These are phyloP conservation scores for Acer yangbiense DNA, from an alignment of 345 rosid species.

Conservation along the genomic window DNA sequence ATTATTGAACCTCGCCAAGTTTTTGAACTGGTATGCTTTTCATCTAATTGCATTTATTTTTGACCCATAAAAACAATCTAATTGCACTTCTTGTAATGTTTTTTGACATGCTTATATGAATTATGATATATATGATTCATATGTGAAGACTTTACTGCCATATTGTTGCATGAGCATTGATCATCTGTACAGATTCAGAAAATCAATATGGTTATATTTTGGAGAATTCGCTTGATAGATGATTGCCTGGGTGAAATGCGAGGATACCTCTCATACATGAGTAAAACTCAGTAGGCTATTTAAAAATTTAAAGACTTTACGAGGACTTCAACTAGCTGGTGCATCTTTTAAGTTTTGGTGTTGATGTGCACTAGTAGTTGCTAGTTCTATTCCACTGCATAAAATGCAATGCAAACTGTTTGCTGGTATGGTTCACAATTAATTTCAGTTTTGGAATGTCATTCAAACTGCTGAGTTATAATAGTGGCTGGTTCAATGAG, in stretches of 20 bases:
- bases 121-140: slow-evolving; percentile 17
- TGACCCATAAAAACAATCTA: neutral
- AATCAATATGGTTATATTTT: neutral
- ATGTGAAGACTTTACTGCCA: slow-evolving; percentile 16
- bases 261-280: neutral
- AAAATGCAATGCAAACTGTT: no score
- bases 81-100: neutral
- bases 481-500: no score
- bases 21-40: slow-evolving; percentile 82
- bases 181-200: neutral
- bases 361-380: neutral
- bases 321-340: neutral
- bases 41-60: slow-evolving; percentile 2
- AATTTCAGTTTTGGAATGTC: no score
- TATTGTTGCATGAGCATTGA: neutral
- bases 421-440: no score
- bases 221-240: slow-evolving; percentile 8
- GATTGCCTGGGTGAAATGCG: neutral
- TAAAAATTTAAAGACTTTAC: no score
- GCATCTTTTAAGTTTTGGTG: neutral
- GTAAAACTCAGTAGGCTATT: neutral
- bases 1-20: slow-evolving; percentile 97
- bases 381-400: no score
- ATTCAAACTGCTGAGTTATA: no score
- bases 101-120: neutral